Evolutionary conservation across 176 grass and related monocot genomes (phyloP).

Genomic region (Avena sativa): DNA sequence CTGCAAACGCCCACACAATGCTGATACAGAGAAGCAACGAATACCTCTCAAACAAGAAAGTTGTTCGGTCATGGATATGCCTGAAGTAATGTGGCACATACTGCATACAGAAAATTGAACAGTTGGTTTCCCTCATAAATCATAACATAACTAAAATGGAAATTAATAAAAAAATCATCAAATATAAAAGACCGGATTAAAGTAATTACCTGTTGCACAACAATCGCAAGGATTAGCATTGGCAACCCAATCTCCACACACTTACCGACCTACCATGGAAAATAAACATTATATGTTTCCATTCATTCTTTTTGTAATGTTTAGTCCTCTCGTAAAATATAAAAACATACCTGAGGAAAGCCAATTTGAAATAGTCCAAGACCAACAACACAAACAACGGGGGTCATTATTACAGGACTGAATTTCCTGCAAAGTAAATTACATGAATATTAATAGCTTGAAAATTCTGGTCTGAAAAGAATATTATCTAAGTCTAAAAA

Average conservation of each 20-base stretch:
- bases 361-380: constrained; percentile 90
- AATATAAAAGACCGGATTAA: constrained; percentile 31
- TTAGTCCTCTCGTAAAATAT: constrained; percentile 34
- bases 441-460: constrained; percentile 26
- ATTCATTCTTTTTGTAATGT: constrained; percentile 11
- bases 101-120: constrained; percentile 54
- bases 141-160: constrained; percentile 23
- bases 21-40: constrained; percentile 78
- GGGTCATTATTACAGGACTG: constrained; percentile 86
- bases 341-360: constrained; percentile 84
- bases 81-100: constrained; percentile 66
- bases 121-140: constrained; percentile 27
- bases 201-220: constrained; percentile 76
- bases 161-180: constrained; percentile 13
- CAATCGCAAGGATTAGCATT: constrained; percentile 81
- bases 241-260: constrained; percentile 98
- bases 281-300: constrained; percentile 39
- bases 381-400: constrained; percentile 90
- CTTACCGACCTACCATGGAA: constrained; percentile 81
- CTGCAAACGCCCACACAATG: constrained; percentile 92
- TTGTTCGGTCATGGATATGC: constrained; percentile 46
- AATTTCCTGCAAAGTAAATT: constrained; percentile 65
- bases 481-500: constrained; percentile 27
- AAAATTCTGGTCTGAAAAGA: constrained; percentile 10
- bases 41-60: constrained; percentile 83